These are phyloP conservation scores for Ophiocordyceps australis DNA, from an alignment of 2,329 filamentous ascomycete species.

Conservation along the genomic window DNA sequence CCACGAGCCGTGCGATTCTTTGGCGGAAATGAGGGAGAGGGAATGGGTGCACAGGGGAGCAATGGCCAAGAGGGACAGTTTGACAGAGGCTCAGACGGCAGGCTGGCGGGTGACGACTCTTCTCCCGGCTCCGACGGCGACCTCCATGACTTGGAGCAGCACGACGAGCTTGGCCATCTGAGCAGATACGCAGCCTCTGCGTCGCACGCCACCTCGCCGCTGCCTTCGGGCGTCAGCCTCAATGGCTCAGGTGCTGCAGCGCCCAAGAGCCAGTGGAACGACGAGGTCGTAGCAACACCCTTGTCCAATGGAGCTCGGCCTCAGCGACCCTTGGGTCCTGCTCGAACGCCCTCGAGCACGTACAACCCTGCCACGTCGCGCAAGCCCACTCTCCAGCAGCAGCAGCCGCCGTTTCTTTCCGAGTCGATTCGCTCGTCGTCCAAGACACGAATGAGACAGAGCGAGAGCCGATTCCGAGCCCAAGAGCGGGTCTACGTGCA, in stretches of 20 bases:
- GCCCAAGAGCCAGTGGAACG: conserved; percentile 20
- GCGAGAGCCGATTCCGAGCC: conserved; percentile 26
- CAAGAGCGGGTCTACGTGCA: conserved; percentile 92
- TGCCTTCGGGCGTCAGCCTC: conserved; percentile 22
- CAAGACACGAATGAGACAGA: conserved; percentile 29
- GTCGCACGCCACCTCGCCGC: conserved; percentile 8
- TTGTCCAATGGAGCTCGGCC: conserved; percentile 23
- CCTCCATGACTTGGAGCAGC: conserved; percentile 25
- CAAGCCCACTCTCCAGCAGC: conserved; percentile 20
- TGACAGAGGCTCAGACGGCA: no score
- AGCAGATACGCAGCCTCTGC: conserved; percentile 20
- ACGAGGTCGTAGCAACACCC: conserved; percentile 8
- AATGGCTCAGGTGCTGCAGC: conserved; percentile 13
- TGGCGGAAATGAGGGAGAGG: no score
- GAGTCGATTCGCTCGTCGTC: conserved; percentile 29
- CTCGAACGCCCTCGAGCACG: conserved; percentile 60
- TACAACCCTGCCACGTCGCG: conserved; percentile 53
- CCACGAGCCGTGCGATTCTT: conserved; percentile 39
- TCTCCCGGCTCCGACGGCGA: conserved; percentile 16
- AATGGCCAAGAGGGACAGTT: no score
- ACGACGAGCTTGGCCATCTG: conserved; percentile 27
- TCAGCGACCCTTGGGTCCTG: conserved; percentile 50
- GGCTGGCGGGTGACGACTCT: conserved; percentile 8
- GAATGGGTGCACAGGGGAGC: no score
- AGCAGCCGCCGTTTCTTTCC: conserved; percentile 15